Conservation (phyloP, 306 rosid species). For the Citrullus colocynthis region DNA sequence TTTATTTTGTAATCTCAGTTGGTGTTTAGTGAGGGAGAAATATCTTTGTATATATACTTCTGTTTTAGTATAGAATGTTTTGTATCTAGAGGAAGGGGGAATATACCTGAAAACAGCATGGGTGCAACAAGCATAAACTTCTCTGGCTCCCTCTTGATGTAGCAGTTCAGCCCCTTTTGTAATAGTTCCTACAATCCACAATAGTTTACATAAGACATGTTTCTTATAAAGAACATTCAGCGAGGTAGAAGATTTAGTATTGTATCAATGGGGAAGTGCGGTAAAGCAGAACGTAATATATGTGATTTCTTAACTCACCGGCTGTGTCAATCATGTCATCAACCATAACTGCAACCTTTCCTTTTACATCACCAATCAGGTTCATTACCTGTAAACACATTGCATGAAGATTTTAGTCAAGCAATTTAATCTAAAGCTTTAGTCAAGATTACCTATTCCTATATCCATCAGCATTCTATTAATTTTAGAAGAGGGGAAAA, state of each 20-base stretch:
- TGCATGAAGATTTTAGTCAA: neutral
- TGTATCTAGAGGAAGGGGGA: neutral
- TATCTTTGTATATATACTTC: neutral
- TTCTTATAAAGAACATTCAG: neutral
- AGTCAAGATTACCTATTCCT: neutral
- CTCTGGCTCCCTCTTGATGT: slow-evolving; percentile 94
- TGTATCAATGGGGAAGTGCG: neutral
- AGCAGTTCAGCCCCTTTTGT: slow-evolving; percentile 84
- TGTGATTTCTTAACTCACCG: slow-evolving; percentile 27
- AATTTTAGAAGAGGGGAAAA: neutral
- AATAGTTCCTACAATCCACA: slow-evolving; percentile 52
- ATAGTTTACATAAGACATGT: neutral
- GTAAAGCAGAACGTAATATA: neutral
- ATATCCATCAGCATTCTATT: neutral
- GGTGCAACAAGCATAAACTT: slow-evolving; percentile 94
- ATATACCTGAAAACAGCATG: slow-evolving; percentile 81
- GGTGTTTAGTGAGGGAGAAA: too few species aligned
- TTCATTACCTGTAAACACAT: slow-evolving; percentile 67
- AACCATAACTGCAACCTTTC: slow-evolving; percentile 97
- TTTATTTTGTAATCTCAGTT: neutral
- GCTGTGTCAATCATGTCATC: slow-evolving; percentile 99
- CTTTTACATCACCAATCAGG: slow-evolving; percentile 91
- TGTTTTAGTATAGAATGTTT: neutral
- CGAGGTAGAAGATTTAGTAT: neutral
- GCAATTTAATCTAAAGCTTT: neutral